Base-by-base conservation (phyloP, 441 rosid species). In the Gossypium aridum region DNA sequence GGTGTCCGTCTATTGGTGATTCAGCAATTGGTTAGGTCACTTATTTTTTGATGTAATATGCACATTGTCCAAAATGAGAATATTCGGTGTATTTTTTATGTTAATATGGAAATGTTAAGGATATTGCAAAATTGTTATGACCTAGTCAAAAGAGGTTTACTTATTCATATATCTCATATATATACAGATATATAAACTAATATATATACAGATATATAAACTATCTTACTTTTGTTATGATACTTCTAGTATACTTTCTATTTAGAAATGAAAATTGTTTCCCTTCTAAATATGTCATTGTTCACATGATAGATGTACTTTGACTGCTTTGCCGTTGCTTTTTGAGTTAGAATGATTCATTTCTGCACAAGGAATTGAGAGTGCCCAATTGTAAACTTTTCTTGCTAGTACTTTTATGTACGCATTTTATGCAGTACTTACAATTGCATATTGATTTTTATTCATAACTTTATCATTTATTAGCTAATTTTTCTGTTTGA, bases 41-140 rank as follows among this genome's bases (percentile, higher is more conserved):
- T 77, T 73, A 53, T 70, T 2, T 26, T 70, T 62, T 55, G 71
- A 43, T 57, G 71, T 69, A 71, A 37, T 49, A 71, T 79, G 77
- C 64, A 62, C 64, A 60, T 76, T 81, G 10, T 78, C 55, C 31
- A n/a, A 14, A 45, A 5, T 71, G 67, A 76, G 72, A 37, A 64
- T 56, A 37, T 39, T 56, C 53, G 12, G 43, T 76, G 72, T 76
- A 73, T 79, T 72, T 64, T 43, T 70, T 31, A 43, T 51, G 64
- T 70, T 57, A 60, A 12, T 31, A 63, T 61, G 73, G 75, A 65
- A 71, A 61, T 4, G 5, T 45, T 39, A 57, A 16, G 26, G 72
- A 56, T 49, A 3, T 60, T 64, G 57, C 51, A 37, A 64, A 64
- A 7, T 70, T 62, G 71, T 47, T 45, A 37, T 68, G 28, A 28